Base-by-base conservation (phyloP, 2,329 filamentous ascomycete species). In the Stenocarpella maydis region DNA sequence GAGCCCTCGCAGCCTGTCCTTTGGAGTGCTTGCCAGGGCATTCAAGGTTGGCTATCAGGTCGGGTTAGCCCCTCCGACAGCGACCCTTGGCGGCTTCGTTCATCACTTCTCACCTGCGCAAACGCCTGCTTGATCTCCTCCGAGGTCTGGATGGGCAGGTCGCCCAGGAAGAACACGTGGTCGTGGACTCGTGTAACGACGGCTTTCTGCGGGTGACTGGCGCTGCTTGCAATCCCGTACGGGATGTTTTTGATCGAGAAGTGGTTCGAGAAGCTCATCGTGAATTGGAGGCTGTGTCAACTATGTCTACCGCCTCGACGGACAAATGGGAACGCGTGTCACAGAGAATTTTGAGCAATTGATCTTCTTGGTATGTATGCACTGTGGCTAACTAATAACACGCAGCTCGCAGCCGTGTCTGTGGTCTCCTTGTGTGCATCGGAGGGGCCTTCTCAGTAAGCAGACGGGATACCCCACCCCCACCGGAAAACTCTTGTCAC, bases 241-340 rank as follows among this genome's bases (percentile, higher is more conserved):
- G 86, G 86, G 47, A 88, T 83, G 69, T 88, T 88, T 24, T 79
- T 75, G 49, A 85, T 74, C 0, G 84, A 86, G 73, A 88, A 88
- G 71, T 85, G 83, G n/a, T 77, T 71, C 14, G 70, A 68, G 65
- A 75, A 75, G 12, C 45, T 28, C 67, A 71, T 67, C 26, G 47
- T 67, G 65, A n/a, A 31, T 5, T 60, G 1, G 55, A 7, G 19
- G 19, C 28, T 39, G 24, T 5, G 43, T 39, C 43, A 54, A n/a
- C 21, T 19, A 12, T 28, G 47, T 34, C 52, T 60, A 28, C 31
- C 10, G 26, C 9, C 37, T 6, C 14, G 65, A 10, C 17, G 8
- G 41, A 34, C 6, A 21, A 37, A n/a, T 19, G 31, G 31, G 0
- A n/a, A 34, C 19, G n/a, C 58, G 60, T 52, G 37, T 37, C 14